phyloP scores from a whole-genome alignment of 768 basidiomycete species.

The Suillus spraguei region DNA sequence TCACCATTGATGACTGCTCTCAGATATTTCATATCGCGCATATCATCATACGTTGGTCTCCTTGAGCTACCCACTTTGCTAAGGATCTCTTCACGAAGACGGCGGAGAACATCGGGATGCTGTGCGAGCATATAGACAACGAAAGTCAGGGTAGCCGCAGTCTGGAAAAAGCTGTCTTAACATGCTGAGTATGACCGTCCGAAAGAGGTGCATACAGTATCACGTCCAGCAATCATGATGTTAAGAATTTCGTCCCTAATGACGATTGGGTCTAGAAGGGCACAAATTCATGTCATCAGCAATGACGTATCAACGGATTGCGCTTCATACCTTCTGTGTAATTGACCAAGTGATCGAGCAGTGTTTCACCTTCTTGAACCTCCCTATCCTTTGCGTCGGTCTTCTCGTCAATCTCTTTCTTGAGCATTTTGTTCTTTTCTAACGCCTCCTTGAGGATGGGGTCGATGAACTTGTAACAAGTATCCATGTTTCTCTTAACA shows the following conservation, averaged over 20 bases:
- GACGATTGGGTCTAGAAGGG: constrained; percentile 28
- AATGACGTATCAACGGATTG: background rate
- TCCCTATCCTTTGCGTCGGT: constrained; percentile 24
- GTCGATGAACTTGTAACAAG: constrained; percentile 49
- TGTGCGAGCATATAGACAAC: constrained; percentile 30
- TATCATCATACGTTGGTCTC: constrained; percentile 33
- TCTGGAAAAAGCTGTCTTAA: constrained; percentile 19
- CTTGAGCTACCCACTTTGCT: constrained; percentile 27
- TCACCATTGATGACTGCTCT: constrained; percentile 41
- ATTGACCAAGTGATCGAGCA: constrained; percentile 56
- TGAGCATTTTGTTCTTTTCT: constrained; percentile 32
- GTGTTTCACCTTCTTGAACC: constrained; percentile 42
- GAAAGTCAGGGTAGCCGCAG: constrained; percentile 33
- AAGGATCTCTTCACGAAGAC: constrained; percentile 35
- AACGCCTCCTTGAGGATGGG: constrained; percentile 49
- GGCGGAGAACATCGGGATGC: constrained; percentile 29
- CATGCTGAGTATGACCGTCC: background rate
- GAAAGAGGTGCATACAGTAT: constrained; percentile 27
- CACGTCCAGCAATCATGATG: constrained; percentile 39
- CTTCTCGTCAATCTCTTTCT: constrained; percentile 13
- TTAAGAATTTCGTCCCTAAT: constrained; percentile 40
- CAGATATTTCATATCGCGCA: constrained; percentile 43
- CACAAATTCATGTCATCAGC: constrained; percentile 6
- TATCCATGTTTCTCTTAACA: constrained; percentile 38
- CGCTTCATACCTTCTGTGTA: constrained; percentile 49